phyloP scores from a whole-genome alignment of 306 rosid genomes.

The Prunus persica region DNA sequence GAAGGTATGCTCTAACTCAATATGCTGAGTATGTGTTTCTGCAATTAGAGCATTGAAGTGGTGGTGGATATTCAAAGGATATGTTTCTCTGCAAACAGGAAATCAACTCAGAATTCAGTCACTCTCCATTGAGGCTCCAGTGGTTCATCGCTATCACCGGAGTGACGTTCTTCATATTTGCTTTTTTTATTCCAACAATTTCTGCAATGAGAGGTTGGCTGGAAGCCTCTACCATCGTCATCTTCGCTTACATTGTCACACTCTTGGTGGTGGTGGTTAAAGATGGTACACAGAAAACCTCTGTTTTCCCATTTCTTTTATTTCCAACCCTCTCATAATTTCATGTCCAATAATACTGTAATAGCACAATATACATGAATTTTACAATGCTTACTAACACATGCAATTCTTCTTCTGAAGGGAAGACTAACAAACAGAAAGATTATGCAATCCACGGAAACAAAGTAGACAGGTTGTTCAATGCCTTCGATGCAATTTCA shows the following conservation, averaged over 20 bases:
- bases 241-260: conserved; percentile 35
- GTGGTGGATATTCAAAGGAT: not conserved
- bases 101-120: conserved; percentile 42
- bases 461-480: conserved; percentile 34
- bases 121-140: conserved; percentile 52
- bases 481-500: conserved; percentile 45
- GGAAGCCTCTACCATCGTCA: conserved; percentile 31
- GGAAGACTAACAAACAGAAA: conserved; percentile 29
- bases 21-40: not conserved
- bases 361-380: too few relatives aligned
- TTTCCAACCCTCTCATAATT: not conserved
- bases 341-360: too few relatives aligned
- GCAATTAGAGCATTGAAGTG: not conserved
- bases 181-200: conserved; percentile 49
- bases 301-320: not conserved
- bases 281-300: conserved; percentile 34
- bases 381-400: not conserved
- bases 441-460: conserved; percentile 38
- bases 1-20: conserved; percentile 22
- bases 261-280: conserved; percentile 27
- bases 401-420: conserved; percentile 16
- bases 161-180: conserved; percentile 31
- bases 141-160: conserved; percentile 49
- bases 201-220: conserved; percentile 56
- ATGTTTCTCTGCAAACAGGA: conserved; percentile 26